Percentiles rank a stretch among this genome's conserved stretches.
phyloP scores from a whole-genome alignment of 2,329 filamentous ascomycete genomes.

The Xylaria sp. region DNA sequence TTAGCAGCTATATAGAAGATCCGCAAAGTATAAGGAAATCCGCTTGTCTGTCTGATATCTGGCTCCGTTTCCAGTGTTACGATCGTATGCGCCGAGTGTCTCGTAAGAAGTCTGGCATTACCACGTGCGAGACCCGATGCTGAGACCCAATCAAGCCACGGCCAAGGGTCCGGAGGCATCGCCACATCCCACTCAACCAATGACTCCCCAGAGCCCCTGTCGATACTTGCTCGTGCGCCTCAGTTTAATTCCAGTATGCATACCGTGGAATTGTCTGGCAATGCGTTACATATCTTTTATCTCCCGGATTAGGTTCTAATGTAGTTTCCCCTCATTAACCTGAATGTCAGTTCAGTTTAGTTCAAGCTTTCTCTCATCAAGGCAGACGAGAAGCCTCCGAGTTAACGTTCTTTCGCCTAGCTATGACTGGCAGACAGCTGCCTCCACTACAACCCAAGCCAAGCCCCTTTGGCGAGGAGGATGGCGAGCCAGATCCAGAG shows the following conservation, averaged over 20 bases:
- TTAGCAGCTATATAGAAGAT: neutral
- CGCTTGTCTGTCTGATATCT: neutral
- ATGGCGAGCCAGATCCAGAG: neutral
- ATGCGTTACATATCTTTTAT: neutral
- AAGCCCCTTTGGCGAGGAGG: neutral
- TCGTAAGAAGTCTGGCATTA: conserved; percentile 15
- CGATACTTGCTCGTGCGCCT: neutral
- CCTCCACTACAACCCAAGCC: conserved; percentile 28
- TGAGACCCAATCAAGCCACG: conserved; percentile 18
- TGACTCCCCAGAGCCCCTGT: neutral
- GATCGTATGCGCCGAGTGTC: conserved; percentile 13
- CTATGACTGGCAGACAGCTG: conserved; percentile 24
- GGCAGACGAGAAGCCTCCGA: neutral
- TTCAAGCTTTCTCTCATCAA: neutral
- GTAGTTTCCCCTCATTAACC: neutral
- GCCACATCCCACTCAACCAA: conserved; percentile 10
- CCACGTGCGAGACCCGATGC: neutral
- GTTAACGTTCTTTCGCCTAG: neutral
- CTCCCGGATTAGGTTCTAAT: neutral
- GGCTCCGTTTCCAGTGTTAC: neutral
- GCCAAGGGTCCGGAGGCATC: neutral
- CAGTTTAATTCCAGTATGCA: no score
- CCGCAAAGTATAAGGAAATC: no score
- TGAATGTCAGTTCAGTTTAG: neutral
- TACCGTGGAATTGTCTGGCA: neutral